Conservation (phyloP, 2,329 filamentous ascomycete genomes). For the Aspergillus melleus region DNA sequence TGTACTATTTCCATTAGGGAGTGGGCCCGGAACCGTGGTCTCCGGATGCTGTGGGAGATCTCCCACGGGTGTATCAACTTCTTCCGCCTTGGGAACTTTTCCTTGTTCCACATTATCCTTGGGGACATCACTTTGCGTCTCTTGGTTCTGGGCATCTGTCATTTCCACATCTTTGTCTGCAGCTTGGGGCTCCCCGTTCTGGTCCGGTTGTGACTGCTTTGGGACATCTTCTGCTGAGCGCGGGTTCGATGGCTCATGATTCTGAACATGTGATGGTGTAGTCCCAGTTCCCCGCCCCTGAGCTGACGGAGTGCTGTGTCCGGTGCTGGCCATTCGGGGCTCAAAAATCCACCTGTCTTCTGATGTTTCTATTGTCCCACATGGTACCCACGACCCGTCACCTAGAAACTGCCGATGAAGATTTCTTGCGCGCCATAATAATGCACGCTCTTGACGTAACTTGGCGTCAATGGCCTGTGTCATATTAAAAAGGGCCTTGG, state of each 20-base stretch:
- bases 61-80: slow-evolving; percentile 33
- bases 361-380: slow-evolving; percentile 52
- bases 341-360: slow-evolving; percentile 52
- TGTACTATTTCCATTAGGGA: slow-evolving; percentile 14
- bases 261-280: slow-evolving; percentile 11
- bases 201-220: slow-evolving; percentile 11
- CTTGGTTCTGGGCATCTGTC: slow-evolving; percentile 25
- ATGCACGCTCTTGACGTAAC: slow-evolving; percentile 57
- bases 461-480: slow-evolving; percentile 57
- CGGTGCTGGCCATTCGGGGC: slow-evolving; percentile 27
- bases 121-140: slow-evolving; percentile 5
- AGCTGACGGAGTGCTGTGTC: slow-evolving; percentile 13
- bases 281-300: slow-evolving; percentile 18
- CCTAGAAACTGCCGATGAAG: slow-evolving; percentile 60
- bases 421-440: slow-evolving; percentile 59
- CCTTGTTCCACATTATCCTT: slow-evolving; percentile 13
- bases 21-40: slow-evolving; percentile 14
- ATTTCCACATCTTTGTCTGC: slow-evolving; percentile 36
- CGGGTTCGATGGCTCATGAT: slow-evolving; percentile 14
- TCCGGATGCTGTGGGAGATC: slow-evolving; percentile 36
- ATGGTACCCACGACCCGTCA: slow-evolving; percentile 61
- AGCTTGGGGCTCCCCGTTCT: slow-evolving; percentile 10
- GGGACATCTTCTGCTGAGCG: slow-evolving; percentile 5
- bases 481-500: slow-evolving; percentile 59
- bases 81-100: slow-evolving; percentile 36